Base-by-base conservation (phyloP, 768 basidiomycete species). In the Suillus sp. region DNA sequence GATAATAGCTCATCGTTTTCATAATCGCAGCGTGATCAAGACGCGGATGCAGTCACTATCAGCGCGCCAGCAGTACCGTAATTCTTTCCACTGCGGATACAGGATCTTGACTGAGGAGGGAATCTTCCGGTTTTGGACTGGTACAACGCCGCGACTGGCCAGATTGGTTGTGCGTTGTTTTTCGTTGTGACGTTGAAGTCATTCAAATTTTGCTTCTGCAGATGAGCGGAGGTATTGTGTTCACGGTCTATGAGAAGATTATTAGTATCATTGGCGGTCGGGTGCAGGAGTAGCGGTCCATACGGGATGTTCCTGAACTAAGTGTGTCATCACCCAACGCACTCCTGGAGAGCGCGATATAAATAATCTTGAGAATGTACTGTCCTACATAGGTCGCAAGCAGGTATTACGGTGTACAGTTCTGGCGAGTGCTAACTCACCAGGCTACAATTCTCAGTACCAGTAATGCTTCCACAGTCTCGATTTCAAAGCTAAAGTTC, bases 41-140 rank as follows among this genome's bases (percentile, higher is more conserved):
- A 99, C 97, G 13, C 87, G 96, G 30, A 99, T 99, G 97, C 97
- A 99, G 76, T 89, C 93, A 6, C 82, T 99, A 11, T 84, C 86
- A 62, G 97, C 96, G 0, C 81, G 85, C 11, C 77, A 81, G 27
- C 89, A 95, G 64, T 99, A 99, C 73, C 86, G 89, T 42, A 98
- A 99, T 71, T 89, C 95, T 3, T 92, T 98, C 79, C 95, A 99
- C 69, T 99, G 96, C 69, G 96, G 89, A 5, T 96, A 97, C 71
- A 84, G 96, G 53, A 95, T 98, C 72, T 88, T 94, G 66, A 94
- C 89, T 0, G 96, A 99, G 75, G 95, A 99, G 71, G 97, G 97
- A 2, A 67, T 97, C 8, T 69, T 86, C n/a, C 84, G 91, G 56
- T 97, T 99, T 77, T 99, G 97, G 97, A 92, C 91, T 3, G 97